A percentile compares a stretch with the other conserved stretches of the same genome.
These are phyloP conservation scores for Phlegmacium glaucopus DNA, from an alignment of 768 basidiomycete genomes.

Conservation along the genomic window DNA sequence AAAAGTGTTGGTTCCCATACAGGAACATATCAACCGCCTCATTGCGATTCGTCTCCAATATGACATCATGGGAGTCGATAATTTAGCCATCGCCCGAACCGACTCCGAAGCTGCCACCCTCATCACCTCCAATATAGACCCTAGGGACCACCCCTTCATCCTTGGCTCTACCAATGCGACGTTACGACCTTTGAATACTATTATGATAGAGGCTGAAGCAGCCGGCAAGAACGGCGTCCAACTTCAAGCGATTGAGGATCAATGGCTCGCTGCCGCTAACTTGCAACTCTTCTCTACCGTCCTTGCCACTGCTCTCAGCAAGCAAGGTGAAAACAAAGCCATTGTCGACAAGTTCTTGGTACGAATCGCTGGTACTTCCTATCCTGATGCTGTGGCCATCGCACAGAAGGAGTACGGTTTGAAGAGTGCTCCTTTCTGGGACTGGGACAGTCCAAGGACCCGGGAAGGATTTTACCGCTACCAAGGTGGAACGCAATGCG, in stretches of 20 bases:
- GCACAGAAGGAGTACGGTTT: conserved; percentile 80
- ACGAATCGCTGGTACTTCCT: conserved; percentile 65
- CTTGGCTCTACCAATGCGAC: conserved; percentile 83
- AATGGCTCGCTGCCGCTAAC: conserved; percentile 78
- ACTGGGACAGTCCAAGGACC: conserved; percentile 93
- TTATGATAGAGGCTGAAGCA: conserved; percentile 85
- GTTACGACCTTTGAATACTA: conserved; percentile 64
- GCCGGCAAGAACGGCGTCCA: conserved; percentile 75
- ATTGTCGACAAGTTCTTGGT: conserved; percentile 59
- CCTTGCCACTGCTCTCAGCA: conserved; percentile 63
- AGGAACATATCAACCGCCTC: conserved; percentile 97
- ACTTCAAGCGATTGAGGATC: conserved; percentile 85
- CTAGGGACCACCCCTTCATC: conserved; percentile 97
- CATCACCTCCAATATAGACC: conserved; percentile 94
- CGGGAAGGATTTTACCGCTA: conserved; percentile 97
- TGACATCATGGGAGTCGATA: conserved; percentile 98
- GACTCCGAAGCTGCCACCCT: conserved; percentile 98
- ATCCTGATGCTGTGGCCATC: conserved; percentile 64
- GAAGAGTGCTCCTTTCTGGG: conserved; percentile 76
- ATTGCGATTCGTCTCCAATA: conserved; percentile 96
- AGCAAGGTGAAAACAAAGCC: conserved; percentile 48
- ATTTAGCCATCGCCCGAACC: conserved; percentile 89
- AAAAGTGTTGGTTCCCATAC: conserved; percentile 95
- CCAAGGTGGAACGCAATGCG: conserved; percentile 94
- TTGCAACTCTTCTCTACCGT: conserved; percentile 75